Conservation (phyloP, 2,329 filamentous ascomycete species). For the Diaporthe vexans region DNA sequence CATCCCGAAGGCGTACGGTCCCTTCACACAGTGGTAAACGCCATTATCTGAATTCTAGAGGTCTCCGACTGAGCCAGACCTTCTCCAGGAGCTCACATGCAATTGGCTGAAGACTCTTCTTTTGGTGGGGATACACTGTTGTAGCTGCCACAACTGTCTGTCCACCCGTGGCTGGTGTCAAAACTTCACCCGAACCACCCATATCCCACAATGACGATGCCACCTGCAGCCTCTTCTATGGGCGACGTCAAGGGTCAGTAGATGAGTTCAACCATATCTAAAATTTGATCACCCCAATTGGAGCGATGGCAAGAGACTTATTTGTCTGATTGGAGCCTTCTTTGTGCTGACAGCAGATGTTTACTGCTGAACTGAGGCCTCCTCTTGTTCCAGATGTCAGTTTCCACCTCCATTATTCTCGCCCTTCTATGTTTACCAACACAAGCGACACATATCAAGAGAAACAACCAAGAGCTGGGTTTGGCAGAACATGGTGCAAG, state of each 20-base stretch:
- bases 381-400: rapidly evolving
- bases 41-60: too few relatives aligned
- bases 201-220: not conserved
- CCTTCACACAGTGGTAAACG: too few relatives aligned
- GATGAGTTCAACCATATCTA: not conserved
- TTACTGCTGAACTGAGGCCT: not conserved
- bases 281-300: not conserved
- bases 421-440: not conserved
- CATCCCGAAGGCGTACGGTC: too few relatives aligned
- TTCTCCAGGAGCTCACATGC: not conserved
- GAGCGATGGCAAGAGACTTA: not conserved
- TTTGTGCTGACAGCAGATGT: not conserved
- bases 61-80: not conserved
- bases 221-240: too few relatives aligned
- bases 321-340: not conserved
- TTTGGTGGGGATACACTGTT: not conserved
- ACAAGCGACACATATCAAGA: not conserved
- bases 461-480: not conserved
- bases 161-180: too few relatives aligned
- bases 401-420: not conserved
- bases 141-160: not conserved
- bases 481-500: not conserved
- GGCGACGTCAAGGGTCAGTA: not conserved
- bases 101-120: not conserved
- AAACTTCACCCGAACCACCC: not conserved